Evolutionary conservation across 192 early-diverging fungal genomes (phyloP), one percentile per base, ranked within the genome.

Genomic region (Chytriomyces sp.): DNA sequence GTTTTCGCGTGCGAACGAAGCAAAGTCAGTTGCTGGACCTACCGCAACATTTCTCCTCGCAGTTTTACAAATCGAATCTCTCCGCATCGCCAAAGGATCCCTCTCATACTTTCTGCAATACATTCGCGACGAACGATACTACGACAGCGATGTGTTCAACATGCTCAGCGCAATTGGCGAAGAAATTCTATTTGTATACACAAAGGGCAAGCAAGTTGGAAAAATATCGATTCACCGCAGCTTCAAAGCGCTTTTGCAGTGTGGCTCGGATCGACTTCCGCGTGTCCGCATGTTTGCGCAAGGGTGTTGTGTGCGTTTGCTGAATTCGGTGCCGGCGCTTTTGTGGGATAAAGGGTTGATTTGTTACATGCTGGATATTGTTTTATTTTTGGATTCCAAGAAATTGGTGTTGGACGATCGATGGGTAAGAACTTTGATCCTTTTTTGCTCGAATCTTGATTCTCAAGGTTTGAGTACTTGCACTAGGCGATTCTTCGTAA

Each of bases 101-200:
- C 76, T 90, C 46, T 91, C 93, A 24, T 82, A 90, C 81, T 88
- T 96, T 50, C 82, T 94, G 45, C 85, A 87, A 62, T 98, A 98
- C 77, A 92, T 98, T 72, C 84, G 88, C 82, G 96, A 98, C 76
- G 88, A 94, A 45, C 92, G 95, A 18, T 91, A 96, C 59, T 92
- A 92, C 73, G 85, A 89, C 47, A 93, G 91, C 18, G 88, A 89
- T 7, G 79, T 95, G 46, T 91, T 92, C 49, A 84, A 84, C 0
- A 88, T 92, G 13, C 81, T 99, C 49, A 93, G 96, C 74, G 83
- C 84, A 28, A 92, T 97, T 71, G 93, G 90, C 10, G 91, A 93
- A 50, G 86, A 90, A 60, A 74, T 83, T 28, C 35, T 46, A 13
- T 24, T 49, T 48, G 18, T 49, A 16, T 74, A 59, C 65, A 67